Conservation (phyloP, 2,329 filamentous ascomycete species). For the Fusarium proliferatum region DNA sequence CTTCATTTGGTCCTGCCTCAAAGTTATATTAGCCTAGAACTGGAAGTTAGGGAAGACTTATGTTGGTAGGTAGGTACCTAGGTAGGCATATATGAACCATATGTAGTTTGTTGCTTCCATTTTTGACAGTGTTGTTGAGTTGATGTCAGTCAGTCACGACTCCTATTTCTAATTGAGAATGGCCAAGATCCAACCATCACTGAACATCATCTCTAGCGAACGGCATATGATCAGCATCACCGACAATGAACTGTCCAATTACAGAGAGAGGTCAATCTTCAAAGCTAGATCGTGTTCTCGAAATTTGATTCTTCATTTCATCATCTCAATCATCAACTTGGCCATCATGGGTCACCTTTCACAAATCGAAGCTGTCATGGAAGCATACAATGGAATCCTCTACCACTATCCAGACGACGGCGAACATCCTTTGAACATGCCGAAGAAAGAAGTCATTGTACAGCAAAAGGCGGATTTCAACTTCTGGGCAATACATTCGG, state of each 20-base stretch:
- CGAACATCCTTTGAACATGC: background rate
- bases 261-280: background rate
- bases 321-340: background rate
- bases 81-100: background rate
- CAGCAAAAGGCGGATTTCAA: background rate
- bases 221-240: background rate
- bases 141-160: background rate
- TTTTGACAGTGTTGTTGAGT: background rate
- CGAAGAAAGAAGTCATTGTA: background rate
- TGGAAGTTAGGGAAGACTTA: background rate
- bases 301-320: background rate
- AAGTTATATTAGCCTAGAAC: background rate
- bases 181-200: background rate
- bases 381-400: background rate
- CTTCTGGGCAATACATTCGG: background rate
- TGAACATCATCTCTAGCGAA: background rate
- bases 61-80: background rate
- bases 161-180: background rate
- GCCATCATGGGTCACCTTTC: background rate
- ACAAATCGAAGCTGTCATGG: background rate
- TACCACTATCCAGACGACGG: background rate
- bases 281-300: background rate
- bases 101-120: background rate
- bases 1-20: background rate
- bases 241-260: background rate